These are phyloP conservation scores for Gnaphalium uliginosum DNA, from an alignment of 129 eudicot species.

Conservation along the genomic window DNA sequence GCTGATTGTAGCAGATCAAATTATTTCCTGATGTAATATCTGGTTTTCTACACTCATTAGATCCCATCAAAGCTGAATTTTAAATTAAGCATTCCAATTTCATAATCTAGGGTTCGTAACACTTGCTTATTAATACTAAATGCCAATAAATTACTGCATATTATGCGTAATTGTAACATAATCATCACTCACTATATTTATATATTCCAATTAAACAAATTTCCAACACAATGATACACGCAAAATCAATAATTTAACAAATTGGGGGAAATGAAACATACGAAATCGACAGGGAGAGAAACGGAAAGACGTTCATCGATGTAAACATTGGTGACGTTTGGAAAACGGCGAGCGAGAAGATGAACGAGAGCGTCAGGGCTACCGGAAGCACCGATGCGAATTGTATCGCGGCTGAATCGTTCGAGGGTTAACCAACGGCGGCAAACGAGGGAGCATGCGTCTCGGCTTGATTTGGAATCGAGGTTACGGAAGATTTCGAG, in stretches of 20 bases:
- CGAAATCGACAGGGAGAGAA: constrained; percentile 54
- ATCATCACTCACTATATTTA: neutral
- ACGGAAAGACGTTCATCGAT: constrained; percentile 80
- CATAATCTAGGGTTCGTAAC: neutral
- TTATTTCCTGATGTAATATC: neutral
- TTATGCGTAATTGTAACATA: neutral
- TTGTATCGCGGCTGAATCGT: constrained; percentile 75
- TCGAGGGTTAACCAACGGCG: constrained; percentile 76
- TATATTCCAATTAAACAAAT: neutral
- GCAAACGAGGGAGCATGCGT: constrained; percentile 83
- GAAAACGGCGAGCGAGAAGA: constrained; percentile 58
- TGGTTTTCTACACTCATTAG: constrained; percentile 6
- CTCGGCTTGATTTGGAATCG: constrained; percentile 59
- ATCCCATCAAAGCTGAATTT: neutral
- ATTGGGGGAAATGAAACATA: constrained; percentile 19
- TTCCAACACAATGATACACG: neutral
- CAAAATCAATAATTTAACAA: neutral
- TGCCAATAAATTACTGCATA: neutral
- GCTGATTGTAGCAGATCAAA: neutral
- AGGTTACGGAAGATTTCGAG: constrained; percentile 61
- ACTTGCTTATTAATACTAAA: neutral
- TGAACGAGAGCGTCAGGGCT: constrained; percentile 62
- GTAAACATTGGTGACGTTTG: constrained; percentile 52
- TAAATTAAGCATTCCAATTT: neutral
- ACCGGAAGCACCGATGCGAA: constrained; percentile 85